These are phyloP conservation scores for Aspergillus melleus DNA, from an alignment of 2,329 filamentous ascomycete species.

Conservation along the genomic window DNA sequence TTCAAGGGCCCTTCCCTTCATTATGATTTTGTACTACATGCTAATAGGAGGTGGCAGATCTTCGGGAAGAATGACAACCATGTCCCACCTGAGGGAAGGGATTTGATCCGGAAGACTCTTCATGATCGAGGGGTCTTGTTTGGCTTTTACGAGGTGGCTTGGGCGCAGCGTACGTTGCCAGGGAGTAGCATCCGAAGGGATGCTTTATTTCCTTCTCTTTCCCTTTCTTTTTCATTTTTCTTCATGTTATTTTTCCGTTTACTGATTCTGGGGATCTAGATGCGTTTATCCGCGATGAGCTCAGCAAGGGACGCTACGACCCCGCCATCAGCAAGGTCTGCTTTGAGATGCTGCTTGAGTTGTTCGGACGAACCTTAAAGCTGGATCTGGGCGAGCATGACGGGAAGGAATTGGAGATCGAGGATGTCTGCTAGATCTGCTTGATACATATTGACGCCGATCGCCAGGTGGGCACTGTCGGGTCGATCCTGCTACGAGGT, in stretches of 20 bases:
- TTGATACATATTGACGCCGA: neutral
- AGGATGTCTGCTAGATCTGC: conserved; percentile 66
- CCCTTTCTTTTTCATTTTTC: neutral
- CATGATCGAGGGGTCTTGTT: conserved; percentile 73
- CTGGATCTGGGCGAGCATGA: conserved; percentile 72
- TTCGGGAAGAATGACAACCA: conserved; percentile 91
- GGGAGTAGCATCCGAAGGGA: neutral
- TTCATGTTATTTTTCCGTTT: neutral
- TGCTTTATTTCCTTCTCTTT: neutral
- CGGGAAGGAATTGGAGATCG: conserved; percentile 61
- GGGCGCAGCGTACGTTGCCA: conserved; percentile 71
- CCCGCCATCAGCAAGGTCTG: conserved; percentile 82
- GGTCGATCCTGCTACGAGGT: neutral
- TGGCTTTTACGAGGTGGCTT: conserved; percentile 86
- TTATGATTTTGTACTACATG: neutral
- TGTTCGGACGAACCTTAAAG: conserved; percentile 77
- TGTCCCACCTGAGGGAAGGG: conserved; percentile 77
- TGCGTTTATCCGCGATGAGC: conserved; percentile 89
- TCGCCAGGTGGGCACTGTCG: neutral
- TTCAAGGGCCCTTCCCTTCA: neutral
- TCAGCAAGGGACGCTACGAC: conserved; percentile 92
- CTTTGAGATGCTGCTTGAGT: conserved; percentile 84
- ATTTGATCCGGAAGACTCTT: conserved; percentile 79
- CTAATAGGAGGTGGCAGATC: conserved; percentile 53
- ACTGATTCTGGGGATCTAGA: conserved; percentile 45